phyloP scores from a whole-genome alignment of 176 grass and related monocot genomes.

The Dactylis glomerata region DNA sequence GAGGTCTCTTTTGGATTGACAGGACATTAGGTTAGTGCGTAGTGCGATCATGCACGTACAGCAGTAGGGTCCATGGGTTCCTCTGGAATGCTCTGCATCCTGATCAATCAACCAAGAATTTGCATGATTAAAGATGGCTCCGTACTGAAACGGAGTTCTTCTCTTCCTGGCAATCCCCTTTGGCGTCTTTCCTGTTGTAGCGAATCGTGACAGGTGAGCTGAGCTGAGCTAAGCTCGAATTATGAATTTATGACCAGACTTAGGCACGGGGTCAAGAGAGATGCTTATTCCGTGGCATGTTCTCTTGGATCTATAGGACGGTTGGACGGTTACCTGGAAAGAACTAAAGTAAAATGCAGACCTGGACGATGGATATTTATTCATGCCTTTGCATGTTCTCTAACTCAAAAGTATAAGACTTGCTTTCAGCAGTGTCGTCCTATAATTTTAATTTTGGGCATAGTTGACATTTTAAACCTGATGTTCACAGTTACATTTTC shows the following conservation, averaged over 20 bases:
- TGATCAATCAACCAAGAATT: background rate
- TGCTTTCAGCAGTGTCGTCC: background rate
- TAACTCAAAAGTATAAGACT: background rate
- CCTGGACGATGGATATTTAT: background rate
- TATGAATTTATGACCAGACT: background rate
- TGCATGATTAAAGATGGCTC: background rate
- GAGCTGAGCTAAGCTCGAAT: background rate
- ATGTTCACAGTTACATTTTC: background rate
- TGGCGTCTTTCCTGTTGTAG: background rate
- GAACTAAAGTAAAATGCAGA: background rate
- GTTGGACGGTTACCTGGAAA: background rate
- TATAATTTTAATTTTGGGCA: background rate
- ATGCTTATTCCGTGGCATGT: conserved; percentile 25
- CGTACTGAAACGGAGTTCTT: background rate
- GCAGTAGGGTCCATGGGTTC: background rate
- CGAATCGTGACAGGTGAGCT: conserved; percentile 13
- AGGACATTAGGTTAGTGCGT: background rate
- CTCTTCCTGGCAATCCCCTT: background rate
- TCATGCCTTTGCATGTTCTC: conserved; percentile 1
- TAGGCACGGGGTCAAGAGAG: too few relatives aligned
- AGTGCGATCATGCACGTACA: background rate
- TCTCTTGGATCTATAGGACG: conserved; percentile 12
- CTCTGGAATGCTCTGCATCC: background rate
- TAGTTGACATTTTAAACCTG: background rate
- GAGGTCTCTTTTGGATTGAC: conserved; percentile 7